Evolutionary conservation across 164 flowering plant species (phyloP), one percentile per base, ranked within the genome.

Genomic region (Paratinospora sagittata): DNA sequence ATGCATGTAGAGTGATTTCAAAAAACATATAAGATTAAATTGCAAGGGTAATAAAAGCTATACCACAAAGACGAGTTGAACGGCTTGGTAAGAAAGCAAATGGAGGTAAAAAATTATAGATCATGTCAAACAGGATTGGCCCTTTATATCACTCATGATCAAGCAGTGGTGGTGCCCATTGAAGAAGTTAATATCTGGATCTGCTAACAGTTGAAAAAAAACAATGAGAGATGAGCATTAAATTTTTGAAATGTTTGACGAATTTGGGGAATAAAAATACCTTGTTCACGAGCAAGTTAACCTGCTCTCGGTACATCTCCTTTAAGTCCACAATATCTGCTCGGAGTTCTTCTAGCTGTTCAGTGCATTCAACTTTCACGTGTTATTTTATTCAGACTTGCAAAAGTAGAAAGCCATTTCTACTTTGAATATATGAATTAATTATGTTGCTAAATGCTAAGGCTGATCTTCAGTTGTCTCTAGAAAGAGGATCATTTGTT

Each of bases 221-320:
- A 71, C 26, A 33, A 37, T 16, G 6, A 63, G 27, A 26, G 43
- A 9, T 24, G 61, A 27, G 6, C 13, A 41, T 13, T 49, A 68
- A n/a, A 61, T 74, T 24, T 0, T 9, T 7, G 21, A 55, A 55
- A 55, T 55, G 61, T 8, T 21, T 55, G 8, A n/a, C 21, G 45
- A 67, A 16, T 63, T 36, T 17, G 26, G 0, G 27, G 19, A 61
- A 66, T 6, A 23, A 33, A 27, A 14, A 17, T 82, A 95, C 99
- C 97, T 95, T 82, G 69, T 90, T 92, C 65, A 95, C 97, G 66
- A 95, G 98, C 77, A 92, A 43, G 81, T 92, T 89, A n/a, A 95
- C 90, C 87, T 95, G 99, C 79, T 95, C 99, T 80, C 98, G 83
- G 79, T 95, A 95, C 99, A 95, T 95, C 81, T 95, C 99, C 82